Evolutionary conservation across 1,284 basidiomycete species (phyloP).

Genomic region (Ganoderma leucocontextum): DNA sequence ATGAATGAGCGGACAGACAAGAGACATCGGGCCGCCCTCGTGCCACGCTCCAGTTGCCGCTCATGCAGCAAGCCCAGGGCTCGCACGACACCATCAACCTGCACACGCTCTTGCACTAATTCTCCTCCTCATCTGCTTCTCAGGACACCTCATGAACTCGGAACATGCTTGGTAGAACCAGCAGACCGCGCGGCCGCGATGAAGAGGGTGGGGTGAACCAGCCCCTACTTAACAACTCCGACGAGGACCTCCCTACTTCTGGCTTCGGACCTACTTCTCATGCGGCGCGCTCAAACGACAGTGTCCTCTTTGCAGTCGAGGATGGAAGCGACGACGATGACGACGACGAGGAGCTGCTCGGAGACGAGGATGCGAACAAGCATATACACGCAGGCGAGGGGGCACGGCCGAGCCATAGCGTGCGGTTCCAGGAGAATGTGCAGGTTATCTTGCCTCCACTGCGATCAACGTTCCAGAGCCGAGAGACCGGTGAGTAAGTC

Average conservation of each 20-base stretch:
- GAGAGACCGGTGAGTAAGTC: slow-evolving; percentile 74
- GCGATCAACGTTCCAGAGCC: slow-evolving; percentile 73
- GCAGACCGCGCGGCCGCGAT: slow-evolving; percentile 40
- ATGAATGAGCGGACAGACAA: background rate
- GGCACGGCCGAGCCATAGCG: slow-evolving; percentile 43
- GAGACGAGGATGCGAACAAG: slow-evolving; percentile 11
- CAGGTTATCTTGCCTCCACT: slow-evolving; percentile 72
- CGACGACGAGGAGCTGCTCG: slow-evolving; percentile 40
- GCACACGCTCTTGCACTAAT: slow-evolving; percentile 24
- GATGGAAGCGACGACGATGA: slow-evolving; percentile 42
- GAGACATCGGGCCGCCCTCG: background rate
- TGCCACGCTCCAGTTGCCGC: background rate
- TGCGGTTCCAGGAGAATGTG: slow-evolving; percentile 72
- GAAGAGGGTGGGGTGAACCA: slow-evolving; percentile 55
- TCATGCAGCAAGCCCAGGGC: background rate
- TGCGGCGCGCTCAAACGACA: slow-evolving; percentile 23
- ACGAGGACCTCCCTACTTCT: slow-evolving; percentile 44
- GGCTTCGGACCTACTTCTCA: slow-evolving; percentile 1
- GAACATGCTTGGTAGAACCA: slow-evolving; percentile 46
- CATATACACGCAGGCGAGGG: slow-evolving; percentile 19
- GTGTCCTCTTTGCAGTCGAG: slow-evolving; percentile 44
- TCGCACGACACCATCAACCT: slow-evolving; percentile 2
- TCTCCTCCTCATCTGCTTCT: background rate
- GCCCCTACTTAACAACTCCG: slow-evolving; percentile 59
- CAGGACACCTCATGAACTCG: slow-evolving; percentile 22